Evolutionary conservation across 2,329 filamentous ascomycete species (phyloP).

Genomic region (Hansfordia pulvinata): DNA sequence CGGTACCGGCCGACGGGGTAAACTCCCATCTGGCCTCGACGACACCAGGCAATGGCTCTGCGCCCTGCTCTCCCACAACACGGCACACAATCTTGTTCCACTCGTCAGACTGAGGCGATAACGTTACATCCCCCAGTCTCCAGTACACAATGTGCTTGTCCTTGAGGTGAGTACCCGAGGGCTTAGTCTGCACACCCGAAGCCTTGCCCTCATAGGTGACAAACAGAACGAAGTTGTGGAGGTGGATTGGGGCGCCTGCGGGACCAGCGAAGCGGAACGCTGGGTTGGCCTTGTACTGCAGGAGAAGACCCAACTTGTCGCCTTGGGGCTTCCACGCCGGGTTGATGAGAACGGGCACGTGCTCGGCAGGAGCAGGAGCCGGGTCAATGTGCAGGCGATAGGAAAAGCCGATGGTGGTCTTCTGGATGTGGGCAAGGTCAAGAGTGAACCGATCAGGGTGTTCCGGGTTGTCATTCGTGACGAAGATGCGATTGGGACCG

Average conservation of each 20-base stretch:
- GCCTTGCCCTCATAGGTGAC: conserved; percentile 59
- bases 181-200: conserved; percentile 61
- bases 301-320: conserved; percentile 72
- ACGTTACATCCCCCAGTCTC: conserved; percentile 62
- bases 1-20: conserved; percentile 21
- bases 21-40: conserved; percentile 77
- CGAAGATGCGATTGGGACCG: conserved; percentile 84
- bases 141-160: conserved; percentile 70
- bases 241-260: conserved; percentile 33
- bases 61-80: conserved; percentile 58
- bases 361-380: conserved; percentile 26
- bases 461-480: conserved; percentile 51
- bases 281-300: conserved; percentile 77
- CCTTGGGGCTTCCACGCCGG: conserved; percentile 75
- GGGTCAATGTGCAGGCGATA: conserved; percentile 73
- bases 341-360: conserved; percentile 60
- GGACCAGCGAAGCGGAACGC: conserved; percentile 29
- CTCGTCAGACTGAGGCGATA: conserved; percentile 44
- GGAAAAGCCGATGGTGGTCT: conserved; percentile 75
- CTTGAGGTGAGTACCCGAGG: conserved; percentile 63
- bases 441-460: conserved; percentile 70
- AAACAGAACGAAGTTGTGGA: conserved; percentile 65
- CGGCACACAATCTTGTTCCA: conserved; percentile 71
- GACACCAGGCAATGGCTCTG: conserved; percentile 57
- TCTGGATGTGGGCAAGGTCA: conserved; percentile 57